These are phyloP conservation scores for Funneliformis caledonium DNA, from an alignment of 371 early-diverging fungal species.

Conservation along the genomic window DNA sequence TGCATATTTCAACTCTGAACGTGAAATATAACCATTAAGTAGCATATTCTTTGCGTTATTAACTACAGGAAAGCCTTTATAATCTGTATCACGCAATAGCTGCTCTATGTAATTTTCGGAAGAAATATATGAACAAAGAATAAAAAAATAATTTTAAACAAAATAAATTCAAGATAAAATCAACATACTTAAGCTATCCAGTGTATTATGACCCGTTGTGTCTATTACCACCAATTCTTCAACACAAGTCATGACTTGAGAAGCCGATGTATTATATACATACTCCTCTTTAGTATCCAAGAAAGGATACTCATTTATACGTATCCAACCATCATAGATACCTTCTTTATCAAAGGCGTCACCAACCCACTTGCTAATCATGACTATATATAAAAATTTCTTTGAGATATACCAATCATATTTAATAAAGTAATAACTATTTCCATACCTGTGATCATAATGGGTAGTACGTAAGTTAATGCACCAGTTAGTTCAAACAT, in stretches of 20 bases:
- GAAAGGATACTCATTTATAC: slow-evolving; percentile 82
- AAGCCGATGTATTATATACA: slow-evolving; percentile 64
- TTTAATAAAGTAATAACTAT: not conserved
- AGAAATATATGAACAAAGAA: slow-evolving; percentile 27
- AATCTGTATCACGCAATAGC: slow-evolving; percentile 54
- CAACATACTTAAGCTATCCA: slow-evolving; percentile 52
- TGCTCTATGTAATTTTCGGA: slow-evolving; percentile 45
- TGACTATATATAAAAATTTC: slow-evolving; percentile 43
- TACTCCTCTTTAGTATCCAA: slow-evolving; percentile 83
- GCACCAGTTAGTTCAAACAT: slow-evolving; percentile 91
- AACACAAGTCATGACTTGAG: slow-evolving; percentile 61
- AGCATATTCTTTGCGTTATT: slow-evolving; percentile 53
- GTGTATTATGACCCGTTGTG: slow-evolving; percentile 52
- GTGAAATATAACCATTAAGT: slow-evolving; percentile 75
- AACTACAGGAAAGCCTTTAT: slow-evolving; percentile 80
- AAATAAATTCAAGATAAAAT: slow-evolving; percentile 11
- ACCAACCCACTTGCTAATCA: slow-evolving; percentile 86
- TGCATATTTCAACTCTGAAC: slow-evolving; percentile 72
- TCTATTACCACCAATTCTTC: slow-evolving; percentile 63
- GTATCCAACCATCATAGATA: slow-evolving; percentile 85
- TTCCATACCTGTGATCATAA: slow-evolving; percentile 83
- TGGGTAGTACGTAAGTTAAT: slow-evolving; percentile 78
- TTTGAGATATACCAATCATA: not conserved
- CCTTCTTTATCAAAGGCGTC: slow-evolving; percentile 80
- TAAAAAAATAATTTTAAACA: not conserved